Evolutionary conservation across 1,139 yeast genomes (phyloP), one percentile per base, ranked within the genome.

Genomic region (Scheffersomyces lignicola): DNA sequence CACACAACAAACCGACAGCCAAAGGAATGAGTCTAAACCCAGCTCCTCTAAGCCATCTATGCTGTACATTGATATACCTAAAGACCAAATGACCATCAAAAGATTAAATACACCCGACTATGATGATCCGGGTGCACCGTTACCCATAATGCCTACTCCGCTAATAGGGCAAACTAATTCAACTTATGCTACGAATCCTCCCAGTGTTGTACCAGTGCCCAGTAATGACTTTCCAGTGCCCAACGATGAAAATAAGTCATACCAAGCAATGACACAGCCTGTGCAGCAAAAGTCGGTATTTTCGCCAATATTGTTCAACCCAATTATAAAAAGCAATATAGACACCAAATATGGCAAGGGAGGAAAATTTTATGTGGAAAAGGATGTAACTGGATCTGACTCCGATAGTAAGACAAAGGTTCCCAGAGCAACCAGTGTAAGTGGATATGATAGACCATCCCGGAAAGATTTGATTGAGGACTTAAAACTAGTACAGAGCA

Each of bases 311-410:
- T 71, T 75, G 29, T 88, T 88, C 59, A 85, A 86, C 48, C 94
- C 95, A 0, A 74, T 81, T 23, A 86, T 87, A 34, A 80, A 80
- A 42, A 76, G 78, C 34, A 80, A 78, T 41, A 81, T 88, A 18
- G 96, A 88, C 54, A 80, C 85, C 37, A 88, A 88, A 50, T 88
- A 88, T 48, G 83, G 86, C 6, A 76, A 76, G 47, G 96, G 96
- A 5, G 96, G 96, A 3, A 83, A 87, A 49, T 88, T 83, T 50
- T 86, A 80, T 51, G 86, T 81, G 7, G 58, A 60, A 6, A 60
- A 64, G 34, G 73, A 69, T 16, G 41, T 52, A 3, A 45, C 62
- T 2, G 60, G 53, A 12, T 52, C 54, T 2, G 66, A 56, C 30
- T 31, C 41, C 15, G 61, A 52, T 24, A 38, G 47, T 31, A 52